These are phyloP conservation scores for Lophiostoma macrostomum DNA, from an alignment of 495 filamentous ascomycete species.

Conservation along the genomic window DNA sequence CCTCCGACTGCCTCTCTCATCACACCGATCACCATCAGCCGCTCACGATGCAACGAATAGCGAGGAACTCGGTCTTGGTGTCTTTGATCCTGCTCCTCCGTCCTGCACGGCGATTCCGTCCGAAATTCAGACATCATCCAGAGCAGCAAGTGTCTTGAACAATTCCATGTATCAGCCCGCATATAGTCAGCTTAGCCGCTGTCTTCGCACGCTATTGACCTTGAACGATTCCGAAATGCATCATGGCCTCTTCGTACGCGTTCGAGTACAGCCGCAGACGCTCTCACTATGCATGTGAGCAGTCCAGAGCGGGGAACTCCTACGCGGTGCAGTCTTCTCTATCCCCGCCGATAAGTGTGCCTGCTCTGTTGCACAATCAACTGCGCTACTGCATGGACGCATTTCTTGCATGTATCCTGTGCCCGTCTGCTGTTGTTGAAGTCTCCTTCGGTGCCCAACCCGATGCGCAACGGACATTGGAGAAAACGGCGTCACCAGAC, in stretches of 20 bases:
- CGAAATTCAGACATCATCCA: too few relatives aligned
- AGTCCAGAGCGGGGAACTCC: constrained; percentile 16
- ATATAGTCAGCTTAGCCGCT: too few relatives aligned
- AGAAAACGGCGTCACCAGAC: constrained; percentile 15
- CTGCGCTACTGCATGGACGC: constrained; percentile 9
- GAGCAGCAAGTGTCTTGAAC: too few relatives aligned
- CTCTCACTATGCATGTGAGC: constrained; percentile 11
- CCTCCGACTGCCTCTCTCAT: neutral
- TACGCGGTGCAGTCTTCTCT: constrained; percentile 7
- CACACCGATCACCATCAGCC: constrained; percentile 15
- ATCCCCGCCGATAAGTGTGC: constrained; percentile 11
- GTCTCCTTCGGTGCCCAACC: constrained; percentile 11
- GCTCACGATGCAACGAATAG: too few relatives aligned
- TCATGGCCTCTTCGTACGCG: constrained; percentile 5
- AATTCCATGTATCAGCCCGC: too few relatives aligned
- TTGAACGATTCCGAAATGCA: too few relatives aligned
- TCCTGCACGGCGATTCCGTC: too few relatives aligned
- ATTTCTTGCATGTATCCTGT: constrained; percentile 11
- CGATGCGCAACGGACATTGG: neutral
- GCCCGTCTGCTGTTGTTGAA: constrained; percentile 15
- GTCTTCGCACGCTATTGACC: too few relatives aligned
- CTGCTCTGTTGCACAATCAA: neutral
- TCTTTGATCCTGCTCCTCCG: too few relatives aligned
- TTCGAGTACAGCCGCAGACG: constrained; percentile 1
- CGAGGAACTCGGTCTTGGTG: too few relatives aligned